phyloP scores from a whole-genome alignment of 345 rosid genomes.

The Eucalyptus pumila region DNA sequence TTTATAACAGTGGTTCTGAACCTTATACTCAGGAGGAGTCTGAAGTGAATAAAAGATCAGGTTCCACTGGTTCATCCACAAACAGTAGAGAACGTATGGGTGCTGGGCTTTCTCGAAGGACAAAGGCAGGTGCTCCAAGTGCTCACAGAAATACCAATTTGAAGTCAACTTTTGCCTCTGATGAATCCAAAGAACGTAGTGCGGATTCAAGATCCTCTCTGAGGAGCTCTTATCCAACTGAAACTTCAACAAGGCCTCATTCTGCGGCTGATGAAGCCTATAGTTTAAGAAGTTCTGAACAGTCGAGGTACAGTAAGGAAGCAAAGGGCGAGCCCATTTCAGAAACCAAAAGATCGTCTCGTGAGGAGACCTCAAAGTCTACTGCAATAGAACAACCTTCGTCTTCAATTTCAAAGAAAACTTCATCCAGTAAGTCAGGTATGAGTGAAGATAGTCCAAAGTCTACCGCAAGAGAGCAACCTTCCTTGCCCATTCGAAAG shows the following conservation, averaged over 20 bases:
- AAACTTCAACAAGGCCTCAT: not conserved
- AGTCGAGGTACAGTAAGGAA: not conserved
- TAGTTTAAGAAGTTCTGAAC: not conserved
- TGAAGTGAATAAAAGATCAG: not conserved
- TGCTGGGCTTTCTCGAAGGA: conserved; percentile 47
- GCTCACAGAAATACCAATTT: not conserved
- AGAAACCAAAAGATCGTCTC: not conserved
- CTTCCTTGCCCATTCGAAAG: not conserved
- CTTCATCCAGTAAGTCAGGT: not conserved
- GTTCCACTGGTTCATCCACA: conserved; percentile 6
- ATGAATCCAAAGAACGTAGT: not conserved
- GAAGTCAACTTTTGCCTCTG: conserved; percentile 3
- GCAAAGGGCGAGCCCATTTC: not conserved
- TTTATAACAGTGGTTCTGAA: not conserved
- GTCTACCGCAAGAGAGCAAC: not conserved
- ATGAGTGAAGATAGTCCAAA: not conserved
- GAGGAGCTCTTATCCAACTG: not conserved
- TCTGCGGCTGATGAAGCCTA: not conserved
- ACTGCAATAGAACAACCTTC: not conserved
- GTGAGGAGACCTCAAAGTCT: not conserved
- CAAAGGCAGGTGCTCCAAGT: conserved; percentile 2
- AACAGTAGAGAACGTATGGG: conserved; percentile 3
- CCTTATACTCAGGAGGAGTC: not conserved
- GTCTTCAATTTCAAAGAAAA: not conserved
- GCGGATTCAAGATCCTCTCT: not conserved